Evolutionary conservation across 78 protist species (phyloP).

Genomic region (Planoprotostelium fungivorum): DNA sequence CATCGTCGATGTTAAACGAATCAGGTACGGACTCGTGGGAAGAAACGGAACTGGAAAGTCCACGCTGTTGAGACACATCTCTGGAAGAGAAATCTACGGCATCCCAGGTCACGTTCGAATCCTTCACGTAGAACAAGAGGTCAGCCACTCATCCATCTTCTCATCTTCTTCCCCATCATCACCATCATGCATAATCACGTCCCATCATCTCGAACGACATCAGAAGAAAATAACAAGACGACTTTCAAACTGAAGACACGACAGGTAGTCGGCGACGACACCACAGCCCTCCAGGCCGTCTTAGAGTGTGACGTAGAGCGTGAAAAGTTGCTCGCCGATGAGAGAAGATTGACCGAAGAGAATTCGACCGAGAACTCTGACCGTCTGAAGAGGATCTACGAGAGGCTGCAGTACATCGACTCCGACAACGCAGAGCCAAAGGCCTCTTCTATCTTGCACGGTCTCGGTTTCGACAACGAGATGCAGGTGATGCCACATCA

Average conservation of each 20-base stretch:
- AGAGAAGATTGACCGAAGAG: constrained; percentile 30
- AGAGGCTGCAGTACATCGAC: constrained; percentile 68
- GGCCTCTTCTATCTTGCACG: constrained; percentile 71
- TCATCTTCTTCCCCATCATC: no score
- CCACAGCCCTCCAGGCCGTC: constrained; percentile 73
- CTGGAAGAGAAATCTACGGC: constrained; percentile 43
- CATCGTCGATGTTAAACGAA: neutral
- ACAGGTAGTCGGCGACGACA: constrained; percentile 57
- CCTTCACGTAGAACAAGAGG: constrained; percentile 90
- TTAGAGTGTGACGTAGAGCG: constrained; percentile 82
- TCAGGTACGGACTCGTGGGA: constrained; percentile 89
- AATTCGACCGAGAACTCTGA: constrained; percentile 22
- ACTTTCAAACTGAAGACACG: neutral
- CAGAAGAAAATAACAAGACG: no score
- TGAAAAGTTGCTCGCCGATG: constrained; percentile 67
- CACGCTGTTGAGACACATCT: constrained; percentile 81
- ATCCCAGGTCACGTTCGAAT: constrained; percentile 63
- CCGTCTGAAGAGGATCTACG: constrained; percentile 36
- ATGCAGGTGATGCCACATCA: constrained; percentile 38
- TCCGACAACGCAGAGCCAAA: constrained; percentile 71
- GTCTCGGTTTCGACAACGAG: constrained; percentile 81
- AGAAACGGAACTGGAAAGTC: constrained; percentile 92
- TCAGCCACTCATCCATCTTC: neutral
- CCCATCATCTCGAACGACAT: no score
- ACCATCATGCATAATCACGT: no score